These are phyloP conservation scores for Leccinum rimulosum DNA, from an alignment of 768 basidiomycete species.

Conservation along the genomic window DNA sequence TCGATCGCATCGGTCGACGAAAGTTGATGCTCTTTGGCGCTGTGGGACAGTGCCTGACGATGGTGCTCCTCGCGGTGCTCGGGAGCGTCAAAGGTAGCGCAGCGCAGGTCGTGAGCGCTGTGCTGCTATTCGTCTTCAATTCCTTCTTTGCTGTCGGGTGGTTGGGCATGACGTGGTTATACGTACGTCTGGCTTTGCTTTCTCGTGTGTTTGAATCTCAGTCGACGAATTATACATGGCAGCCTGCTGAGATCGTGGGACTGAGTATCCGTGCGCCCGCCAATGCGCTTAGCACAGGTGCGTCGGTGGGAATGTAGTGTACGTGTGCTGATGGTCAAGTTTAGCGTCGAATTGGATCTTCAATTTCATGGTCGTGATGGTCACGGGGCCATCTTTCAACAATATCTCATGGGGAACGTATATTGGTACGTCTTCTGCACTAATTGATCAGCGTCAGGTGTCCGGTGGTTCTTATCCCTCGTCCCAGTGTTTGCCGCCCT, in stretches of 20 bases:
- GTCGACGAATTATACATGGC: neutral
- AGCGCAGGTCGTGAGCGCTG: conserved; percentile 49
- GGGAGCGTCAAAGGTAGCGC: conserved; percentile 49
- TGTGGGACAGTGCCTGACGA: too few relatives aligned
- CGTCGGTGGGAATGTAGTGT: neutral
- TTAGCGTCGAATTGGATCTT: conserved; percentile 50
- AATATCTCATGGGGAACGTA: conserved; percentile 48
- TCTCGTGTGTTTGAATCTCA: neutral
- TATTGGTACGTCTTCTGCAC: conserved; percentile 20
- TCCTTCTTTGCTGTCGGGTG: conserved; percentile 69
- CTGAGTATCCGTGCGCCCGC: conserved; percentile 61
- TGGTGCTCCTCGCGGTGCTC: conserved; percentile 27
- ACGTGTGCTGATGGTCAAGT: neutral
- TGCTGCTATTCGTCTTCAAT: conserved; percentile 69
- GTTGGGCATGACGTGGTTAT: conserved; percentile 72
- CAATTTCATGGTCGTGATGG: conserved; percentile 59
- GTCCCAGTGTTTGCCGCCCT: conserved; percentile 49
- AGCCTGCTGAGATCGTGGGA: conserved; percentile 68
- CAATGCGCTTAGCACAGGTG: conserved; percentile 58
- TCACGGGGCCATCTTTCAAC: conserved; percentile 58
- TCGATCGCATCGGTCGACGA: conserved; percentile 72
- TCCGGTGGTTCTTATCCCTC: neutral
- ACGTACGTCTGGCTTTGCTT: conserved; percentile 37
- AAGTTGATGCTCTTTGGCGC: conserved; percentile 54
- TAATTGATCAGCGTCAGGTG: neutral